Base-by-base conservation (phyloP, 164 flowering plant species). In the Echeveria elegans region DNA sequence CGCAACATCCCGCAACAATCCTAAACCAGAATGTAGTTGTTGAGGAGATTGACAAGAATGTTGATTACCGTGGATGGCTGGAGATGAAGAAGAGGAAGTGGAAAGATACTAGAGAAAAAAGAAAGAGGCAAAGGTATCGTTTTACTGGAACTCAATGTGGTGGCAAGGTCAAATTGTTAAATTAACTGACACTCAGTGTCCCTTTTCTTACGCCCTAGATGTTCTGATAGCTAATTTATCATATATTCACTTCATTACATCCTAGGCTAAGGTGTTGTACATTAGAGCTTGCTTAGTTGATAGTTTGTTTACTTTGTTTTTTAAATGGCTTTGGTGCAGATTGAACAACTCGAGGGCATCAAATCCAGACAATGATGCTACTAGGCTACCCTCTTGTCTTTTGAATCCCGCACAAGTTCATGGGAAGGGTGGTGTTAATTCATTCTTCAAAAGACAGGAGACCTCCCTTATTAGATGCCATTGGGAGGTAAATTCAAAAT, bases 41-140 rank as follows among this genome's bases (percentile, higher is more conserved):
- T 28, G 80, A 82, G 63, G 77, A 74, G 28, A 72, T 92, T 74
- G 96, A 95, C 77, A 82, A 77, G 80, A 81, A 75, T 73, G 79
- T 77, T 21, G 97, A 95, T 79, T 95, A 95, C 80, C 87, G 77
- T 50, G 97, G 95, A 66, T 95, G 99, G 99, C 94, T 95, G 73
- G 88, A 83, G 73, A 59, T 71, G 58, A 88, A 80, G 78, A 95
- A 95, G 77, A 81, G 96, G 74, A 95, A 88, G 71, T 95, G 99
- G 99, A 95, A 81, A 78, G 79, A 77, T 62, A 72, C 72, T 62
- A 79, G 86, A 23, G 97, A 90, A 50, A 85, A 68, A 77, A 82
- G 88, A 75, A 95, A 95, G 77, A 82, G 77, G 66, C 90, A 77
- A 80, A 86, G 91, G 99, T 91, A 80, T 30, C 26, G 38, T 69